These are phyloP conservation scores for Lentinula edodes DNA, from an alignment of 768 basidiomycete genomes.

Conservation along the genomic window DNA sequence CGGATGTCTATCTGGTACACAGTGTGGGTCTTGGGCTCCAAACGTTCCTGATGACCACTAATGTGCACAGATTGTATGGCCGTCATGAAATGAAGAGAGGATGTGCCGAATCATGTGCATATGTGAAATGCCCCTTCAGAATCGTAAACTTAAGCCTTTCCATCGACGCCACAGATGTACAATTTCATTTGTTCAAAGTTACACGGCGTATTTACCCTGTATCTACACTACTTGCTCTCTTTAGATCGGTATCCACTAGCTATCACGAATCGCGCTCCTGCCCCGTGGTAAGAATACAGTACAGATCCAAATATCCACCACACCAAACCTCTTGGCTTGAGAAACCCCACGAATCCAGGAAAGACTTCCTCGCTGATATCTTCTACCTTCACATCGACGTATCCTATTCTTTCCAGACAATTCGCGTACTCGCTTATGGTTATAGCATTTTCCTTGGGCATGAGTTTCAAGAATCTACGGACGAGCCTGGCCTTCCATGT, in stretches of 20 bases:
- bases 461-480: constrained; percentile 28
- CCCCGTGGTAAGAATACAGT: constrained; percentile 27
- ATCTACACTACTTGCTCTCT: too few relatives aligned
- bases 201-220: too few relatives aligned
- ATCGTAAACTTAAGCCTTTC: too few relatives aligned
- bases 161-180: too few relatives aligned
- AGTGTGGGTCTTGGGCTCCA: constrained; percentile 68
- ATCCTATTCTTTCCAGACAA: constrained; percentile 45
- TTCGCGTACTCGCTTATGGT: constrained; percentile 38
- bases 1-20: constrained; percentile 83
- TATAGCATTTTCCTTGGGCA: constrained; percentile 47
- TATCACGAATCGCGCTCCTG: constrained; percentile 47
- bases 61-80: constrained; percentile 76
- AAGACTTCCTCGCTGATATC: constrained; percentile 56
- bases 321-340: constrained; percentile 33
- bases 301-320: constrained; percentile 40
- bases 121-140: too few relatives aligned
- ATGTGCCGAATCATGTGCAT: neutral
- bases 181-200: too few relatives aligned
- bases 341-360: constrained; percentile 47
- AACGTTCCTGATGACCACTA: constrained; percentile 61
- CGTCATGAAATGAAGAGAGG: constrained; percentile 36
- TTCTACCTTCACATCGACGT: constrained; percentile 43
- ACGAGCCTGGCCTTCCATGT: constrained; percentile 20
- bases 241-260: constrained; percentile 25